Percentiles rank a stretch among this genome's conserved stretches.
These are phyloP conservation scores for Trichoderma virens DNA, from an alignment of 495 filamentous ascomycete genomes.

Conservation along the genomic window DNA sequence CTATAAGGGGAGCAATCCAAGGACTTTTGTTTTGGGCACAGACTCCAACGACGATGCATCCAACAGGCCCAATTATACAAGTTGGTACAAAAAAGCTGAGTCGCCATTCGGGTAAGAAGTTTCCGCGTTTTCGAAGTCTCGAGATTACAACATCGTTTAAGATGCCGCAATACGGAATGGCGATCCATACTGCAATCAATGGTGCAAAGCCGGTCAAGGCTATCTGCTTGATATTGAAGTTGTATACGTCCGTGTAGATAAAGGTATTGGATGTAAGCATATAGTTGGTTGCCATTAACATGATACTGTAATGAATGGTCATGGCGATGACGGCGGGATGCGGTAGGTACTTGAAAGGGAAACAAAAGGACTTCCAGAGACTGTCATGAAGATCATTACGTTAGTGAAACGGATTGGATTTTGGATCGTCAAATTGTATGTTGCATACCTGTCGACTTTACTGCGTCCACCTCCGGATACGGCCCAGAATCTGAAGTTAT, in stretches of 20 bases:
- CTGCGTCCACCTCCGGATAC: background rate
- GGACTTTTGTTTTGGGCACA: background rate
- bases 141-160: background rate
- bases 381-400: background rate
- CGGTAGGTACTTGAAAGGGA: background rate
- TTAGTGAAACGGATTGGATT: background rate
- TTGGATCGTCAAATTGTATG: background rate
- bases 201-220: background rate
- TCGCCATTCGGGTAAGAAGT: background rate
- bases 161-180: background rate
- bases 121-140: background rate
- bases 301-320: background rate
- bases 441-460: background rate
- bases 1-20: background rate
- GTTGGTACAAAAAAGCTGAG: background rate
- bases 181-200: background rate
- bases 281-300: background rate
- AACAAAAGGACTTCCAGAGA: background rate
- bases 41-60: background rate
- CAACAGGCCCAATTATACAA: background rate
- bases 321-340: background rate
- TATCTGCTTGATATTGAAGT: background rate
- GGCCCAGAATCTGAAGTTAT: background rate
- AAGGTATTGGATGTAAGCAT: background rate
- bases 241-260: background rate